Percentiles rank a stretch among this genome's conserved stretches.
phyloP scores from a whole-genome alignment of 306 rosid species.

The Glycine soja region DNA sequence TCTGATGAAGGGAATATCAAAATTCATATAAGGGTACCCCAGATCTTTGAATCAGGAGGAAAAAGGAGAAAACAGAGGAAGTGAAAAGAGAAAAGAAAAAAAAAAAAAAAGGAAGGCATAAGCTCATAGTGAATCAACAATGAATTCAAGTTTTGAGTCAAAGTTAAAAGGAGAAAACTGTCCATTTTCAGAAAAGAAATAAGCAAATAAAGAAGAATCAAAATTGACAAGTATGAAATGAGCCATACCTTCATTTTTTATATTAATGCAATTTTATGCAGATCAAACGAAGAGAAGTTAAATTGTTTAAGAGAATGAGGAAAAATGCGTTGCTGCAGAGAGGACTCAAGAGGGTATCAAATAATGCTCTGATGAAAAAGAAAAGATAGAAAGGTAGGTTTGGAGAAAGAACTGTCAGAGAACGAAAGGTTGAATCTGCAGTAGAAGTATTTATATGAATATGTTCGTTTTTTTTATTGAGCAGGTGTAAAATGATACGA shows the following conservation, averaged over 20 bases:
- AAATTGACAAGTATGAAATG: constrained; percentile 36
- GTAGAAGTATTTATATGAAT: constrained; percentile 10
- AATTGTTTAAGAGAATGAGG: constrained; percentile 13
- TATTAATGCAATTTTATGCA: constrained; percentile 32
- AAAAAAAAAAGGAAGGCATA: constrained; percentile 6
- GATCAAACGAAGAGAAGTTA: constrained; percentile 36
- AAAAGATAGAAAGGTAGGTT: constrained; percentile 12
- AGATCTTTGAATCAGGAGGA: constrained; percentile 43
- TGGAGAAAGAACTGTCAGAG: constrained; percentile 29
- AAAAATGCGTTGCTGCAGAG: background rate
- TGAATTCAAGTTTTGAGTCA: constrained; percentile 13
- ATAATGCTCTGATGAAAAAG: constrained; percentile 42
- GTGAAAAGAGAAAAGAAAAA: background rate
- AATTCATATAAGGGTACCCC: constrained; percentile 38
- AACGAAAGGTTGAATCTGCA: background rate
- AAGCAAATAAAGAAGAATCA: constrained; percentile 17
- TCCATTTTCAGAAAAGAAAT: background rate
- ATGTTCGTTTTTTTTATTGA: background rate
- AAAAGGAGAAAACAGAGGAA: constrained; percentile 15
- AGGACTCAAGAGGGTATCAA: constrained; percentile 6
- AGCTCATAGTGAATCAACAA: constrained; percentile 52
- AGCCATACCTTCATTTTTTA: constrained; percentile 73
- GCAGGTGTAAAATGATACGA: background rate
- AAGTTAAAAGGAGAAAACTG: constrained; percentile 22
- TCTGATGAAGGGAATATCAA: constrained; percentile 22